phyloP scores from a whole-genome alignment of 208 protist genomes.

The Crithidia expoeki region DNA sequence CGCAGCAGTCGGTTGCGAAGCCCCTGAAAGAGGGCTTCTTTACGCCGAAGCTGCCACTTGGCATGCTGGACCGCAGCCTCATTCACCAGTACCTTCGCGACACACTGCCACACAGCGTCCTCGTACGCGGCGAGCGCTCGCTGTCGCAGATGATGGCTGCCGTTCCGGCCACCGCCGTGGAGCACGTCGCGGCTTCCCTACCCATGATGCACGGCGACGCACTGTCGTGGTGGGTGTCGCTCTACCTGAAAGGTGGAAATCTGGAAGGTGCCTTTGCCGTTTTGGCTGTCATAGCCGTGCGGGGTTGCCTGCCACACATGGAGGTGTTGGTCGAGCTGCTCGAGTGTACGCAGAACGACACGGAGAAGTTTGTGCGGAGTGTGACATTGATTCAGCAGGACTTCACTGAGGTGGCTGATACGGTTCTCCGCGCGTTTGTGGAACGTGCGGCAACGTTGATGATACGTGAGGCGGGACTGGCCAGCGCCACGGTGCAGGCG shows the following conservation, averaged over 20 bases:
- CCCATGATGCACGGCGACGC: slow-evolving; percentile 19
- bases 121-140: slow-evolving; percentile 21
- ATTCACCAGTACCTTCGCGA: slow-evolving; percentile 21
- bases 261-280: slow-evolving; percentile 29
- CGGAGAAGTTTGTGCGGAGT: slow-evolving; percentile 19
- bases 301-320: slow-evolving; percentile 58
- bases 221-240: slow-evolving; percentile 37
- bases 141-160: slow-evolving; percentile 22
- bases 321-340: slow-evolving; percentile 54
- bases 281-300: slow-evolving; percentile 24
- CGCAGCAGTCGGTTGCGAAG: not conserved
- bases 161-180: slow-evolving; percentile 19
- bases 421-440: slow-evolving; percentile 69
- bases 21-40: too few species aligned
- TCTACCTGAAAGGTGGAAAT: slow-evolving; percentile 25
- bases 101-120: slow-evolving; percentile 14
- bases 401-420: slow-evolving; percentile 36
- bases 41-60: slow-evolving; percentile 5
- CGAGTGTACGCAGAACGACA: slow-evolving; percentile 30
- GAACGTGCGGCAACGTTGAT: slow-evolving; percentile 38
- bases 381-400: slow-evolving; percentile 33
- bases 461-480: not conserved
- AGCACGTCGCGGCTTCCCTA: slow-evolving; percentile 14
- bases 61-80: slow-evolving; percentile 7
- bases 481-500: slow-evolving; percentile 20